Percentiles rank a stretch among this genome's conserved stretches.
Conservation (phyloP, 768 basidiomycete genomes). For the Lepiota brunneoincarnata region DNA sequence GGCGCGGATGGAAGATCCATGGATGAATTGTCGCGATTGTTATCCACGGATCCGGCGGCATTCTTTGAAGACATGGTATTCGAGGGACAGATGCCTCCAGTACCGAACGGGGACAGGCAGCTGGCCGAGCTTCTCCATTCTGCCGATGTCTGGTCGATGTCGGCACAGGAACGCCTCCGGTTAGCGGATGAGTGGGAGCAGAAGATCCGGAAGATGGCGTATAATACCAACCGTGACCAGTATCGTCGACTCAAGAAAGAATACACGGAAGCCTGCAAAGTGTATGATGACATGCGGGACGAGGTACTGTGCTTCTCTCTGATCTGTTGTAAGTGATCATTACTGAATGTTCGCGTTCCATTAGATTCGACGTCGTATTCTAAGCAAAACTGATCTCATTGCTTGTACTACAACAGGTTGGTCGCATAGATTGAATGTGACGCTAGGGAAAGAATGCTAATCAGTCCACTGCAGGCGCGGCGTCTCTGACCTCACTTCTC, state of each 20-base stretch:
- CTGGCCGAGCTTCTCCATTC: slow-evolving; percentile 34
- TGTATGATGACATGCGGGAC: slow-evolving; percentile 46
- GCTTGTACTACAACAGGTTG: slow-evolving; percentile 78
- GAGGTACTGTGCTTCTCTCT: slow-evolving; percentile 40
- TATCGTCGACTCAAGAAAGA: slow-evolving; percentile 36
- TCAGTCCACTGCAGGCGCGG: too few species aligned
- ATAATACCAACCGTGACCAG: slow-evolving; percentile 37
- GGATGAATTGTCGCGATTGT: not conserved
- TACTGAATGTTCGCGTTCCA: too few species aligned
- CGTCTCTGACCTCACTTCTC: too few species aligned
- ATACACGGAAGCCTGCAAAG: slow-evolving; percentile 31
- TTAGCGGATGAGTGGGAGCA: slow-evolving; percentile 38
- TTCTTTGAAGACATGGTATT: too few species aligned
- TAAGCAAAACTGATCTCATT: too few species aligned
- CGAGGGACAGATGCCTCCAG: too few species aligned
- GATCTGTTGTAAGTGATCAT: not conserved
- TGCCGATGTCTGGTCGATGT: slow-evolving; percentile 55
- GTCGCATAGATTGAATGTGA: not conserved
- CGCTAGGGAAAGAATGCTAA: not conserved
- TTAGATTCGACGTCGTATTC: too few species aligned
- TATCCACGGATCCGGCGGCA: too few species aligned
- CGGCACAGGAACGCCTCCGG: slow-evolving; percentile 40
- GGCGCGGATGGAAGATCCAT: not conserved
- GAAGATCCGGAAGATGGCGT: too few species aligned
- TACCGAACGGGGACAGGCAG: slow-evolving; percentile 35